Conservation (phyloP, 2,329 filamentous ascomycete species). For the Fusarium sp. region DNA sequence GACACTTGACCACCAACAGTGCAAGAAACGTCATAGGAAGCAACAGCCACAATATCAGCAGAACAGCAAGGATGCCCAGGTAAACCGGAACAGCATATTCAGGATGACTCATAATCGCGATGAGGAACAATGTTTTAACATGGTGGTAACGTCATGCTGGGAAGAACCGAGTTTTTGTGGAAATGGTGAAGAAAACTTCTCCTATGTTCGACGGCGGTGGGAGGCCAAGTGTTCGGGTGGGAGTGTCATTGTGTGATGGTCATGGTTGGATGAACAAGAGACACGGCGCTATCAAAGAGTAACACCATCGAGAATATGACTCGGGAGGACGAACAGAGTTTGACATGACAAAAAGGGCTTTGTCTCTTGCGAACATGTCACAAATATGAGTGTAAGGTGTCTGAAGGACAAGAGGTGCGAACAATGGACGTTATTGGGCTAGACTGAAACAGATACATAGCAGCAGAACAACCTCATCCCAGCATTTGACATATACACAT, state of each 20-base stretch:
- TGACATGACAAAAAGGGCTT: constrained; percentile 17
- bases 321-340: constrained; percentile 17
- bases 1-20: constrained; percentile 9
- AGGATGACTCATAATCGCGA: constrained; percentile 28
- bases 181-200: not conserved
- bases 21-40: constrained; percentile 28
- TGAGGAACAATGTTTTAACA: not conserved
- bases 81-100: constrained; percentile 37
- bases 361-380: constrained; percentile 21
- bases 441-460: constrained; percentile 15
- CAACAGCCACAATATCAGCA: constrained; percentile 33
- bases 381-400: constrained; percentile 10
- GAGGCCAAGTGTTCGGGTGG: constrained; percentile 14
- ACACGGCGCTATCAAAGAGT: constrained; percentile 30
- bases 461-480: not conserved
- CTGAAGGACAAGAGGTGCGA: constrained; percentile 1
- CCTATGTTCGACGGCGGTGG: constrained; percentile 10
- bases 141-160: not conserved
- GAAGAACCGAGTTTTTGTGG: constrained; percentile 1
- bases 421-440: constrained; percentile 16
- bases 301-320: constrained; percentile 24
- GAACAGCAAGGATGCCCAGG: constrained; percentile 20
- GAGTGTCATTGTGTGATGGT: constrained; percentile 34
- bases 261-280: constrained; percentile 32
- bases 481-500: not conserved